Base-by-base conservation (phyloP, 257 asterid species). In the Solanum ossicruentum region DNA sequence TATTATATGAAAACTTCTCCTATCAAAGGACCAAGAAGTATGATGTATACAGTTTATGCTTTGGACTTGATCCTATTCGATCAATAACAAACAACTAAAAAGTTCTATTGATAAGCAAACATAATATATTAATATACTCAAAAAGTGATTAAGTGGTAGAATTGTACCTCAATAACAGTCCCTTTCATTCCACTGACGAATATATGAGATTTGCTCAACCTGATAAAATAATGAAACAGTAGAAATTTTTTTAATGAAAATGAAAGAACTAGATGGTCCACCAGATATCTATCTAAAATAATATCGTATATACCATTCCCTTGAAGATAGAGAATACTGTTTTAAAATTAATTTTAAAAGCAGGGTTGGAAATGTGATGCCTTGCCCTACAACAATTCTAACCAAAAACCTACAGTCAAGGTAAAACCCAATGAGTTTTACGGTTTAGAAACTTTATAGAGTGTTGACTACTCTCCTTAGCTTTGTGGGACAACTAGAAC, bases 201-300 rank as follows among this genome's bases (percentile, higher is more conserved):
- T 87, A 96, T 88, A 87, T 93, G 98, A 45, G 98, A 91, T 88
- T 96, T 96, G 90, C 98, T 96, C 81, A 96, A 89, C 92, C 99
- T 95, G 84, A 47, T 16, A 41, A 55, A 54, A 49, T 12, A 54
- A 61, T 49, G 21, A 49, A 16, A 75, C 15, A 49, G 43, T 75
- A 13, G 60, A 75, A 1, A 1, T 7, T 75, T 47, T 12, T 75
- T 32, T 32, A 32, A 75, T 21, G 21, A 75, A 49, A 75, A 21
- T 47, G 81, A 47, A 45, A 75, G 41, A 75, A 49, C 15, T 47
- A 75, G 81, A 75, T 75, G 81, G 60, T 75, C 43, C 49, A 23
- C 60, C 43, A 47, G 18, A 3, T 47, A 49, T 45, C 39, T 21
- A 75, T 47, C 39, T 43, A n/a, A 43, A 45, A 16, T 36, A 69